Conservation (phyloP, 306 rosid genomes). For the Glycyrrhiza uralensis region DNA sequence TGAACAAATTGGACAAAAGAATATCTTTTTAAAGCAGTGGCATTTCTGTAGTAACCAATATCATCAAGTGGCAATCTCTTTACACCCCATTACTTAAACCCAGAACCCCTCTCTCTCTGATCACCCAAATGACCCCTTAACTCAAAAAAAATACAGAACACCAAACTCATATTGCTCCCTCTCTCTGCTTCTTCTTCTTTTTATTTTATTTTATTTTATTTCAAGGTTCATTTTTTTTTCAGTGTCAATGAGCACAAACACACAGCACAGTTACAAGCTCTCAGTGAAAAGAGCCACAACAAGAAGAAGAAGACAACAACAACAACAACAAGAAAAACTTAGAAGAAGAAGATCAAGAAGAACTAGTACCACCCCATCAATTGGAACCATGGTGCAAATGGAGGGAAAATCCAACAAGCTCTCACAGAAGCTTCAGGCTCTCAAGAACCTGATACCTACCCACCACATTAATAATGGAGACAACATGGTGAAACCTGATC, state of each 20-base stretch:
- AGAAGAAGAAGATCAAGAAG: constrained; percentile 21
- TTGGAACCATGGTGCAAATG: constrained; percentile 12
- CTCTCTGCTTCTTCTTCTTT: neutral
- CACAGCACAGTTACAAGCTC: constrained; percentile 40
- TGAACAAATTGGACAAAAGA: neutral
- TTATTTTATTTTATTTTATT: neutral
- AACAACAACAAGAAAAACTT: no score
- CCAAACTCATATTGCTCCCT: neutral
- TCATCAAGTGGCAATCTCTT: constrained; percentile 34
- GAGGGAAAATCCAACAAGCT: constrained; percentile 43
- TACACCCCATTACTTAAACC: constrained; percentile 57
- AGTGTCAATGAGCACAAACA: constrained; percentile 49
- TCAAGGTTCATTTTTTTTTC: neutral
- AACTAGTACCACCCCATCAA: constrained; percentile 24
- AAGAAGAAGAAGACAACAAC: constrained; percentile 17
- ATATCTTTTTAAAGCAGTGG: constrained; percentile 28
- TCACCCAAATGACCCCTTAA: neutral
- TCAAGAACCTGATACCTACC: constrained; percentile 66
- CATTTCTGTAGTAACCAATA: constrained; percentile 40
- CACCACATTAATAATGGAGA: constrained; percentile 28
- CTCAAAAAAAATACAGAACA: neutral
- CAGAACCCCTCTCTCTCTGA: neutral
- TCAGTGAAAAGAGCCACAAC: constrained; percentile 37
- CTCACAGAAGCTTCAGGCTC: constrained; percentile 52
- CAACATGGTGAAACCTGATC: constrained; percentile 47